Base-by-base conservation (phyloP, 352 stramenopile species). In the Pythium vanterpoolii region DNA sequence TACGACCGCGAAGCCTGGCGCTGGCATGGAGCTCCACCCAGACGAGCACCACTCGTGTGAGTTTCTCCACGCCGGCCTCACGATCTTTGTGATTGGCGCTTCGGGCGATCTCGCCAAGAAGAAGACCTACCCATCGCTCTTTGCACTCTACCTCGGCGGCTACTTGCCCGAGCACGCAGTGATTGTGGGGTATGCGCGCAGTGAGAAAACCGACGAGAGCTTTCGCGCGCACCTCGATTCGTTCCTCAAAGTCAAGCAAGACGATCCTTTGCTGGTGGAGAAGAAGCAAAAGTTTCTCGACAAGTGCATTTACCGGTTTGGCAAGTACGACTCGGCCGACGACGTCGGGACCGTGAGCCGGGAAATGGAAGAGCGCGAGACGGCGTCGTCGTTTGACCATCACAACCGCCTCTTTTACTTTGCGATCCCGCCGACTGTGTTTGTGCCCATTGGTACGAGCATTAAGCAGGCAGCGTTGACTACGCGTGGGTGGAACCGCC, bases 391-490 rank as follows among this genome's bases (percentile, higher is more conserved):
- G 51, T 78, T 81, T 50, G 49, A 68, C 23, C 64, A 72, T 28
- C 58, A 77, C 62, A 96, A 96, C 66, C 83, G 88, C 23, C 69
- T 97, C 46, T 98, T 98, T 72, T 99, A 99, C 76, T 98, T 99
- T 69, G 96, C 96, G 46, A 97, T 99, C 54, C 96, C 96, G 24
- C 96, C 96, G 13, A 97, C 91, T 63, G 93, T 98, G 4, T 99
- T 99, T 74, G 91, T 95, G 34, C 87, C 95, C 28, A 96, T 96
- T 23, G 93, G 82, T 34, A 87, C 82, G 36, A 95, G 91, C 45
- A 98, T 99, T 62, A 97, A 97, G 71, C 81, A 87, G 64, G 76
- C 80, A 31, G 90, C 79, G 31, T 87, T 98, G 38, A 84, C 90
- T n/a, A 72, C 71, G 39, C 84, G 65, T 33, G 96, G 95, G 39